Conservation (phyloP, 352 stramenopile genomes). For the Salisapilia sapeloensis region DNA sequence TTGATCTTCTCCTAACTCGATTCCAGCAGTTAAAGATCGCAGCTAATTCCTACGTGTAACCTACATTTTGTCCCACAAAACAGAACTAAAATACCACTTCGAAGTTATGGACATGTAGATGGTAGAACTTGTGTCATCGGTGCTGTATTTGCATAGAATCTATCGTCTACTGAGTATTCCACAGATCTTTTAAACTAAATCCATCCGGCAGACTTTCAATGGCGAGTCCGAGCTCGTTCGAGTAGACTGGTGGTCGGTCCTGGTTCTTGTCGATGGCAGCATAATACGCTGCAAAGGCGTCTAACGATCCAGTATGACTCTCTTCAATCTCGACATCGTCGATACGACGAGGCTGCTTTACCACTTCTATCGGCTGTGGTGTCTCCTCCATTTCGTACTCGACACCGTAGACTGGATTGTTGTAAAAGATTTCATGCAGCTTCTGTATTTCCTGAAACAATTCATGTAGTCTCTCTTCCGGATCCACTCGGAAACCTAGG, state of each 20-base stretch:
- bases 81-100: no score
- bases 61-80: no score
- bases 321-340: constrained; percentile 86
- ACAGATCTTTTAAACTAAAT: constrained; percentile 47
- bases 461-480: constrained; percentile 63
- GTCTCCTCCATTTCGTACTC: constrained; percentile 76
- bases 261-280: constrained; percentile 72
- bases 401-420: constrained; percentile 83
- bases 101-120: no score
- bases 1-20: no score
- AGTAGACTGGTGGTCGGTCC: constrained; percentile 52
- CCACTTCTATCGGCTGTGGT: constrained; percentile 25
- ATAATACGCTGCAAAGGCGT: constrained; percentile 83
- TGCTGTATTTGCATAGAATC: no score
- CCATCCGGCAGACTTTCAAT: constrained; percentile 75
- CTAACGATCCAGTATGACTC: constrained; percentile 64
- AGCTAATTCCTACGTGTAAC: no score
- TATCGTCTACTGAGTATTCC: no score
- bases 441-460: constrained; percentile 77
- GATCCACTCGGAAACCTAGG: constrained; percentile 84
- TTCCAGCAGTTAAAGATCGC: no score
- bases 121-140: no score
- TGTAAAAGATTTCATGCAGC: constrained; percentile 66
- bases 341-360: constrained; percentile 49
- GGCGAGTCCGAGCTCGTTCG: constrained; percentile 66